Percentiles rank a stretch among this genome's conserved stretches.
Conservation (phyloP, 306 rosid genomes). For the Lathyrus sativus region DNA sequence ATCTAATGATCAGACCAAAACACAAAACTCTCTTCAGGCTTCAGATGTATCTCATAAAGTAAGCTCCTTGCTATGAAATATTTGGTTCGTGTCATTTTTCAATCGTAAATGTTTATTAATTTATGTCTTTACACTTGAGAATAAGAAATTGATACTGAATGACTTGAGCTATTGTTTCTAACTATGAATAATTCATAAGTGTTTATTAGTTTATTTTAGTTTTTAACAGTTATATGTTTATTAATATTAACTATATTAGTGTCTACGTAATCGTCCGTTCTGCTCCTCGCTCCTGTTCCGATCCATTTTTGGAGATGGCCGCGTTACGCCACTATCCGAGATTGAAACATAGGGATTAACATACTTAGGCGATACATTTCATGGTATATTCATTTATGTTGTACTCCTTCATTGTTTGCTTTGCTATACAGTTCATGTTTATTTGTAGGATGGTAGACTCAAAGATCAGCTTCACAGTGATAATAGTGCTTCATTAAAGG, state of each 20-base stretch:
- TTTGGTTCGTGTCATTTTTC: constrained; percentile 31
- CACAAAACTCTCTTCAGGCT: constrained; percentile 56
- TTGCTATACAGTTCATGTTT: constrained; percentile 25
- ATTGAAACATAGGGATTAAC: not conserved
- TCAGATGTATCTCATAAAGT: constrained; percentile 64
- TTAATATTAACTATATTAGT: no score
- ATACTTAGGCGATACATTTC: not conserved
- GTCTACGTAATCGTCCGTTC: no score
- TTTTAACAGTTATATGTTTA: no score
- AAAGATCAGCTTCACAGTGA: constrained; percentile 62
- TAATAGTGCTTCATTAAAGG: constrained; percentile 63
- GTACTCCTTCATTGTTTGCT: constrained; percentile 17
- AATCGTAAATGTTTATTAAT: no score
- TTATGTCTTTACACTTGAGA: no score
- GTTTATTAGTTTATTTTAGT: no score
- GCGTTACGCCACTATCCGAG: not conserved
- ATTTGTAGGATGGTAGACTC: constrained; percentile 64
- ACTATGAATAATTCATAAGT: no score
- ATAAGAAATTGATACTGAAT: no score
- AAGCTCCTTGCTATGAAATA: constrained; percentile 32
- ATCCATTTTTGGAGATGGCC: no score
- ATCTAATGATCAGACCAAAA: constrained; percentile 64
- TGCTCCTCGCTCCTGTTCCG: no score
- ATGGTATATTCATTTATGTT: constrained; percentile 3
- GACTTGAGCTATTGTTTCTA: no score